These are phyloP conservation scores for Ehretia macrophylla DNA, from an alignment of 257 asterid genomes.

Conservation along the genomic window DNA sequence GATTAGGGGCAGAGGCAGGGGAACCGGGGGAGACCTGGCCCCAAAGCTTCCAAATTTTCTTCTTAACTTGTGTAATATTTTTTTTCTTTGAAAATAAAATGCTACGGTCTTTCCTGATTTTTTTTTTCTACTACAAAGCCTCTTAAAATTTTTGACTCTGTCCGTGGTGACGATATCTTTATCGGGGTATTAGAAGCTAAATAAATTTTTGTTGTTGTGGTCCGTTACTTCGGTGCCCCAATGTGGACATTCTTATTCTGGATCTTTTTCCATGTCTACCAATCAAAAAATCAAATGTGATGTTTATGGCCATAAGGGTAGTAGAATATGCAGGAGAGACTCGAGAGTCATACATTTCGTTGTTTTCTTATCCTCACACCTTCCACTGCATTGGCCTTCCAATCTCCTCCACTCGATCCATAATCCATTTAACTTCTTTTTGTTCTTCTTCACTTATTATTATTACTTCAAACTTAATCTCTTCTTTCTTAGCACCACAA, in stretches of 20 bases:
- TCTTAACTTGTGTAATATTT: no score
- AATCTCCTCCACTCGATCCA: slow-evolving; percentile 55
- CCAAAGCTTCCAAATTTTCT: no score
- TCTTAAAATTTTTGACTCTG: no score
- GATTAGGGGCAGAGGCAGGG: no score
- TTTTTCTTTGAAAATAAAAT: no score
- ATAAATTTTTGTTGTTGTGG: no score
- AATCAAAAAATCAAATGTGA: not conserved
- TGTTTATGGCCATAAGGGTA: not conserved
- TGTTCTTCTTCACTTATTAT: not conserved
- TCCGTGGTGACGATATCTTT: no score
- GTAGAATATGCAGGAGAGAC: not conserved
- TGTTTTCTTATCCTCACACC: slow-evolving; percentile 32
- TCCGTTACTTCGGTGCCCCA: no score
- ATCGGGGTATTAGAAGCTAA: no score
- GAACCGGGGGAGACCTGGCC: no score
- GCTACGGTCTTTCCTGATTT: no score
- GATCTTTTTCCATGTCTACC: not conserved
- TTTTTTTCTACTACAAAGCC: no score
- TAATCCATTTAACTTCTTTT: not conserved
- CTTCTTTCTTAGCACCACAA: slow-evolving; percentile 3
- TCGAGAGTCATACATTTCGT: slow-evolving; percentile 17
- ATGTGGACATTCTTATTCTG: not conserved
- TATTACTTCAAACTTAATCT: not conserved
- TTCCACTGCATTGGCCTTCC: slow-evolving; percentile 28